Evolutionary conservation across 2,329 filamentous ascomycete genomes (phyloP).

Genomic region (Endocalyx cinctus): DNA sequence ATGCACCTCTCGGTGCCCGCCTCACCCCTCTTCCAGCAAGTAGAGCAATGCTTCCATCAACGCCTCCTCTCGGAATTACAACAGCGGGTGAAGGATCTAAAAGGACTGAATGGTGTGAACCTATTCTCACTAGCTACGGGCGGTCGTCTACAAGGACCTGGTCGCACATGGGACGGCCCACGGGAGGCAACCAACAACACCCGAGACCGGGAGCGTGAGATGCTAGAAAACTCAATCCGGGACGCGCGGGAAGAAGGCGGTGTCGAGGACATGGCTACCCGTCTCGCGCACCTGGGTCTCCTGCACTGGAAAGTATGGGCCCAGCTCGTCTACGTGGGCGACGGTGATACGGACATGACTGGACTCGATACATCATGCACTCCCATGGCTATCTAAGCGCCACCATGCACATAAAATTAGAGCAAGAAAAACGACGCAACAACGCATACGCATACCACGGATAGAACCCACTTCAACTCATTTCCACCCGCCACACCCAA

Average conservation of each 20-base stretch:
- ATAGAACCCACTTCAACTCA: not conserved
- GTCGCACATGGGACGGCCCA: slow-evolving; percentile 30
- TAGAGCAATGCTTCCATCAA: slow-evolving; percentile 45
- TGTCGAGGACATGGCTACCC: slow-evolving; percentile 65
- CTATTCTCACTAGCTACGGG: slow-evolving; percentile 54
- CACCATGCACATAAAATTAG: slow-evolving; percentile 3
- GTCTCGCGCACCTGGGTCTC: slow-evolving; percentile 76
- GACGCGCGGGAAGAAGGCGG: slow-evolving; percentile 48
- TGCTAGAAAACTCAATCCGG: slow-evolving; percentile 28
- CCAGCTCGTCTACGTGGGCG: slow-evolving; percentile 61
- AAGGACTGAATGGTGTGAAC: slow-evolving; percentile 45
- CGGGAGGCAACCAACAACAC: not conserved
- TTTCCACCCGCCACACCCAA: not conserved
- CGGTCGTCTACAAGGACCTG: slow-evolving; percentile 37
- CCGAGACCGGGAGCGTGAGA: slow-evolving; percentile 21
- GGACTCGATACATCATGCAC: slow-evolving; percentile 16
- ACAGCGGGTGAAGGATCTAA: slow-evolving; percentile 48
- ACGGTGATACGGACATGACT: slow-evolving; percentile 17
- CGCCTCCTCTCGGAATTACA: slow-evolving; percentile 45
- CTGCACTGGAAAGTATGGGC: slow-evolving; percentile 91
- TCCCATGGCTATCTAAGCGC: slow-evolving; percentile 19
- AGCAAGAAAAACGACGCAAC: not conserved
- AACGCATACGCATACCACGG: not conserved
- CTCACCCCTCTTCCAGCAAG: slow-evolving; percentile 41
- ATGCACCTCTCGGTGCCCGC: slow-evolving; percentile 39